A percentile compares a stretch with the other conserved stretches of the same genome.
phyloP scores from a whole-genome alignment of 148 eudicot genomes.

The Chenopodium album region DNA sequence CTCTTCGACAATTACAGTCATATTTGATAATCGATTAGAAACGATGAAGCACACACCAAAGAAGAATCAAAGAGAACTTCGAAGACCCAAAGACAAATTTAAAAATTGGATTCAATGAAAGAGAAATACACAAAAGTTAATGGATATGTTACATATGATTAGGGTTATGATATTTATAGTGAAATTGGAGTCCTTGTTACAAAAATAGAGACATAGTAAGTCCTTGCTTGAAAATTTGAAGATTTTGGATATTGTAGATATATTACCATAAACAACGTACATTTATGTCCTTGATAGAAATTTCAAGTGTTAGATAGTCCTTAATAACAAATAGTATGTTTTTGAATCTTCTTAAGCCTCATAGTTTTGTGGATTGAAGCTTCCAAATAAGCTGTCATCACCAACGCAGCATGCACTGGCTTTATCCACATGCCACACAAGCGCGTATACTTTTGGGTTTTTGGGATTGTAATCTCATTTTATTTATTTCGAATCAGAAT shows the following conservation, averaged over 20 bases:
- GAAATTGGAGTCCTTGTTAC: neutral
- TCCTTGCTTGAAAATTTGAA: slow-evolving; percentile 31
- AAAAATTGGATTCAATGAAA: too few species aligned
- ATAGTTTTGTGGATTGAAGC: neutral
- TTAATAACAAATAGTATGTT: slow-evolving; percentile 17
- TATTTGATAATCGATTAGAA: neutral
- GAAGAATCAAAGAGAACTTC: neutral
- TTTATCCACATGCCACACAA: neutral
- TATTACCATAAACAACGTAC: neutral
- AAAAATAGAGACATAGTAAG: slow-evolving; percentile 6
- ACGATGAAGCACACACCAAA: neutral
- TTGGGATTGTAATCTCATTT: too few species aligned
- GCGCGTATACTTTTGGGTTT: slow-evolving; percentile 3
- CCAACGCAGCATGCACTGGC: slow-evolving; percentile 9
- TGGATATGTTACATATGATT: neutral
- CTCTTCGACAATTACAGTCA: slow-evolving; percentile 37
- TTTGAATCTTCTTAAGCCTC: neutral
- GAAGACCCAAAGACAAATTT: neutral
- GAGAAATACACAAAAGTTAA: neutral
- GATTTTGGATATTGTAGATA: slow-evolving; percentile 18
- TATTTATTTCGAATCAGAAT: too few species aligned
- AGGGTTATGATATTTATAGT: slow-evolving; percentile 23
- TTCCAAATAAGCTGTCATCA: slow-evolving; percentile 16
- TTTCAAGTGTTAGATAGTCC: slow-evolving; percentile 10
- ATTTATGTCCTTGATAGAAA: slow-evolving; percentile 25